Percentiles rank a stretch among this genome's conserved stretches.
Conservation (phyloP, 2,329 filamentous ascomycete genomes). For the Monosporascus ibericus region DNA sequence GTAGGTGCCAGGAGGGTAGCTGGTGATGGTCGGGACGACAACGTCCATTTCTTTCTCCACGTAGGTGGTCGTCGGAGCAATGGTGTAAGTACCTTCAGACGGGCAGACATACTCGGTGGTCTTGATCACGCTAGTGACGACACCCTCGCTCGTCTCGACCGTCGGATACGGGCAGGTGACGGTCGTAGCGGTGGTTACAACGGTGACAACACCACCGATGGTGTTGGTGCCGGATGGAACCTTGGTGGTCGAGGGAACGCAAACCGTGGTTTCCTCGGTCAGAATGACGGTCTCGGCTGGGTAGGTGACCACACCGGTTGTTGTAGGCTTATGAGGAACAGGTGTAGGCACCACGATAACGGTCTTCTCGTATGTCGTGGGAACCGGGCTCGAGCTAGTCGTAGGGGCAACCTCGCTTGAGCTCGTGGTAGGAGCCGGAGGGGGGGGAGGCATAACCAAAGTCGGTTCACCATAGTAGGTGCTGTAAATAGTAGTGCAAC, state of each 20-base stretch:
- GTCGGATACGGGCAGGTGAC: conserved; percentile 66
- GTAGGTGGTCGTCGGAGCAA: conserved; percentile 60
- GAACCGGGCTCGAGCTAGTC: conserved; percentile 15
- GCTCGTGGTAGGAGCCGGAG: conserved; percentile 20
- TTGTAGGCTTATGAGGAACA: conserved; percentile 48
- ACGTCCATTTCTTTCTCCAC: conserved; percentile 49
- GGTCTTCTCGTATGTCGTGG: conserved; percentile 17
- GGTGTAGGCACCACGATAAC: conserved; percentile 47
- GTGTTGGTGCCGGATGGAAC: conserved; percentile 61
- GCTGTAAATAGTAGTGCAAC: conserved; percentile 69
- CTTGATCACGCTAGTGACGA: conserved; percentile 61
- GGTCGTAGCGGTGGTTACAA: conserved; percentile 60
- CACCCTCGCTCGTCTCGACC: conserved; percentile 51
- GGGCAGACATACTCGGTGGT: conserved; percentile 71
- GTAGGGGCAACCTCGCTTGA: conserved; percentile 14
- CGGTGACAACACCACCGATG: conserved; percentile 65
- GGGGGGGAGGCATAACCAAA: conserved; percentile 27
- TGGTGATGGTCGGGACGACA: conserved; percentile 60
- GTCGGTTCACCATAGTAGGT: conserved; percentile 63
- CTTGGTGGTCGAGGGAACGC: conserved; percentile 54
- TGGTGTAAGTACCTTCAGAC: conserved; percentile 67
- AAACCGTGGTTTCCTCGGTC: conserved; percentile 61
- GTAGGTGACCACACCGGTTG: conserved; percentile 69
- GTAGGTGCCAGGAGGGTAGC: conserved; percentile 66
- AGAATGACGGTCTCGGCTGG: conserved; percentile 66